Conservation (phyloP, 306 rosid species). For the Arachis stenosperma region DNA sequence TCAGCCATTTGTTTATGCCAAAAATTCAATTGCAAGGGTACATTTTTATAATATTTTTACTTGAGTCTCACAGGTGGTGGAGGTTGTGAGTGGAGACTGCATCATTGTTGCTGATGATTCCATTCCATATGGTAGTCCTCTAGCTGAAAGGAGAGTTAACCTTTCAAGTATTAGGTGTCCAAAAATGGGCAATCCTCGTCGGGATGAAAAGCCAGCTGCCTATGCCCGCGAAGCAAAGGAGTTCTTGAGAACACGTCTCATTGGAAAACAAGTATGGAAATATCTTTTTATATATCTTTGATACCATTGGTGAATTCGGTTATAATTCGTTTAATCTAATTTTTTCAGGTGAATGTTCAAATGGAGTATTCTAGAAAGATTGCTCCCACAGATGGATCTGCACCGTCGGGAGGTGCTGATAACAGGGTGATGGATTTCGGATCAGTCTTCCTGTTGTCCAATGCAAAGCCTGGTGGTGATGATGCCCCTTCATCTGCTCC, state of each 20-base stretch:
- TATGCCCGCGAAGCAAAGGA: constrained; percentile 99
- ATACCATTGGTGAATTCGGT: constrained; percentile 22
- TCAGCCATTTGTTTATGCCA: constrained; percentile 1
- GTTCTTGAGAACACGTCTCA: constrained; percentile 86
- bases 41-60: constrained; percentile 22
- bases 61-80: constrained; percentile 74
- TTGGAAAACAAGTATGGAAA: constrained; percentile 82
- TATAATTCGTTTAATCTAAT: constrained; percentile 31
- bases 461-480: constrained; percentile 70
- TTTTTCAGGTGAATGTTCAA: constrained; percentile 79
- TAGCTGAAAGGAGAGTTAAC: constrained; percentile 95
- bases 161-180: constrained; percentile 99
- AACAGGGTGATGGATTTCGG: constrained; percentile 97
- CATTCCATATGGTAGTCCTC: constrained; percentile 83
- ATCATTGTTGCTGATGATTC: constrained; percentile 93
- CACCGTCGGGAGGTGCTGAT: constrained; percentile 63
- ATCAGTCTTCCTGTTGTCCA: constrained; percentile 69
- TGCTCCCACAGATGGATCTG: constrained; percentile 59
- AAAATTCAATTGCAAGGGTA: constrained; percentile 8
- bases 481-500: constrained; percentile 59
- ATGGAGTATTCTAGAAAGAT: constrained; percentile 97
- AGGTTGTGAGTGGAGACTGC: constrained; percentile 99
- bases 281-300: constrained; percentile 22
- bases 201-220: constrained; percentile 97
- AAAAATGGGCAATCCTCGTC: constrained; percentile 94